Conservation (phyloP, 345 rosid species). For the Triadica sebifera region DNA sequence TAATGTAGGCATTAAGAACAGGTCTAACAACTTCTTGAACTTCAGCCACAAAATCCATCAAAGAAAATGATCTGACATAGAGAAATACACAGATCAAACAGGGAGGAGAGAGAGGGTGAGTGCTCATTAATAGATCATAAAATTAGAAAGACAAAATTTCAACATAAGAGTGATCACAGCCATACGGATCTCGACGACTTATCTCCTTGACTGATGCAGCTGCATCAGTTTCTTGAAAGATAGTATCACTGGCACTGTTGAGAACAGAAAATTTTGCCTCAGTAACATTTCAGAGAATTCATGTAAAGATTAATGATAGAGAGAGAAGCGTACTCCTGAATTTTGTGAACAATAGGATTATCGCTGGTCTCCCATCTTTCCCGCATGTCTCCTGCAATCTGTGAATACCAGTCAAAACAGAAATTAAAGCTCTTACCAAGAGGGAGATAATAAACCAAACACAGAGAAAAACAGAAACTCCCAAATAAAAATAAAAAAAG, state of each 20-base stretch:
- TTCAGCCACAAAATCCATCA: conserved; percentile 81
- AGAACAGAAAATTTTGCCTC: conserved; percentile 17
- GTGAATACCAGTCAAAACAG: conserved; percentile 25
- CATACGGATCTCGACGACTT: conserved; percentile 87
- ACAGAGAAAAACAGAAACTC: background rate
- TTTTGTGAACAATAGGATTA: conserved; percentile 85
- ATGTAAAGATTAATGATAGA: background rate
- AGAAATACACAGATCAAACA: conserved; percentile 17
- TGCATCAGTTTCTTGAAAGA: conserved; percentile 86
- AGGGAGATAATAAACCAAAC: background rate
- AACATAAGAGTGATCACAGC: conserved; percentile 15
- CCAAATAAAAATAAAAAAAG: background rate
- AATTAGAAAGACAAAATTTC: background rate
- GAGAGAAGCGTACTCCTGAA: conserved; percentile 72
- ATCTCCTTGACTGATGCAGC: conserved; percentile 86
- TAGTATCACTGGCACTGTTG: conserved; percentile 73
- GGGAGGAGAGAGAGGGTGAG: background rate
- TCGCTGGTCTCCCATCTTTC: conserved; percentile 99
- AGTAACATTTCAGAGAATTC: conserved; percentile 1
- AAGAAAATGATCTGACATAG: conserved; percentile 71
- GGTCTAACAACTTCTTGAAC: conserved; percentile 87
- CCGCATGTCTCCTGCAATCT: conserved; percentile 89
- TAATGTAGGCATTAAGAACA: conserved; percentile 73
- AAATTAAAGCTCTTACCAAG: conserved; percentile 3
- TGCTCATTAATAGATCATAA: background rate